Evolutionary conservation across 768 basidiomycete genomes (phyloP), one percentile per base, ranked within the genome.

Genomic region (Pilatotrama ljubarskyi): DNA sequence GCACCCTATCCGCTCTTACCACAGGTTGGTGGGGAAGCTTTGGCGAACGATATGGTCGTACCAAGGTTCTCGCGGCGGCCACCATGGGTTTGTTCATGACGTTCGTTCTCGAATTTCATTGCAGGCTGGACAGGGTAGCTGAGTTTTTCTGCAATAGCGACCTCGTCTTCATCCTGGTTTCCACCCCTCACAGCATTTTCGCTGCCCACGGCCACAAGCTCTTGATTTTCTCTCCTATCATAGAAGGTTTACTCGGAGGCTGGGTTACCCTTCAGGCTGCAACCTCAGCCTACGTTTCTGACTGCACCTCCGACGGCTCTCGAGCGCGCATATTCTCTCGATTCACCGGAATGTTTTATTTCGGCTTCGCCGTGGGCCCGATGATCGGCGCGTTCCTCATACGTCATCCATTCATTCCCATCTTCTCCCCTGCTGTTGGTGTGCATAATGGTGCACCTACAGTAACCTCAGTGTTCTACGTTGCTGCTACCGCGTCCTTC

Each of bases 1-100:
- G 91, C 51, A 69, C 84, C 7, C 78, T 97, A 40, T 89, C 90
- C 51, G 91, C 91, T 0, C 75, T 92, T 47, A 91, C 90, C 4
- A 92, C 92, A 0, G 91, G 90, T 0, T 90, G 87, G 76, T 97
- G 94, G 94, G 91, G 91, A 51, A 82, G 85, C 49, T 82, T 86
- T 41, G 87, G 90, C 10, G 93, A 95, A 70, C 74, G 78, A 9
- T 75, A 86, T 63, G 94, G 94, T 10, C 81, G 94, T 36, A 93
- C 87, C 48, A 82, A 81, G 24, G 83, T 95, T 43, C 82, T 95
- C 57, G 82, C 83, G 2, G 71, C 84, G 15, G 82, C 87, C 37
- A 78, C 88, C 6, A 61, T 85, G 18, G 93, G 94, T 15, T 79
- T 93, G 1, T 78, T 92, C 54, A 73, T 84, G 64, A 90, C 88